Conservation (phyloP, 2,329 filamentous ascomycete genomes). For the Rhinocladiella similis region DNA sequence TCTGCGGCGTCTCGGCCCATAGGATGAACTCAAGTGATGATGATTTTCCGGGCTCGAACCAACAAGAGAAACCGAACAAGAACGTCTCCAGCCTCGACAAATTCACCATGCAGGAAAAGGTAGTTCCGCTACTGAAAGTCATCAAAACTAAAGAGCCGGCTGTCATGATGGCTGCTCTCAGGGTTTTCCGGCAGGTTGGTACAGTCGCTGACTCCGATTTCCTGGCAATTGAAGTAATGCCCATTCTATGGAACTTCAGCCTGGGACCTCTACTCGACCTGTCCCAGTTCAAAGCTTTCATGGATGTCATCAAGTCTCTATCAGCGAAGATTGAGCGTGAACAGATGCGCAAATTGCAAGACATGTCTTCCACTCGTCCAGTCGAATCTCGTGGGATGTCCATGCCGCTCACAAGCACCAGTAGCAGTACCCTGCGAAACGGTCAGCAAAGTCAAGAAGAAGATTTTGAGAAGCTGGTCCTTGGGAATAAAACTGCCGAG, state of each 20-base stretch:
- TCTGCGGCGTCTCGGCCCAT: conserved; percentile 74
- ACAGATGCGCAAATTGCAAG: conserved; percentile 83
- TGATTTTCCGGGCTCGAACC: conserved; percentile 70
- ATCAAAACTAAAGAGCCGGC: conserved; percentile 98
- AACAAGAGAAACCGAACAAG: conserved; percentile 46
- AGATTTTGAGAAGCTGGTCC: conserved; percentile 87
- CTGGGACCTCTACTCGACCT: conserved; percentile 86
- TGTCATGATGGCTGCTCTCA: conserved; percentile 91
- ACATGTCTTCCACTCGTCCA: conserved; percentile 62
- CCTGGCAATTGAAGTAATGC: conserved; percentile 85
- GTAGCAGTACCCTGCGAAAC: conserved; percentile 31
- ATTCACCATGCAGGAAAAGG: conserved; percentile 97
- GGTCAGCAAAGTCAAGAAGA: conserved; percentile 58
- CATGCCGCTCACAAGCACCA: conserved; percentile 31
- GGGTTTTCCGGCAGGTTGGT: conserved; percentile 81
- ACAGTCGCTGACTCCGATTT: conserved; percentile 83
- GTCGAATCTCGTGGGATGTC: conserved; percentile 40
- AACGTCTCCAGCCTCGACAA: conserved; percentile 86
- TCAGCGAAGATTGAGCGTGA: conserved; percentile 83
- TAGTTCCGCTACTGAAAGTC: conserved; percentile 81
- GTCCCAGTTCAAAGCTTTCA: conserved; percentile 84
- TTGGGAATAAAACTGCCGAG: conserved; percentile 61
- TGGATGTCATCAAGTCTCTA: conserved; percentile 80
- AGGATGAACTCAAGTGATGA: conserved; percentile 71
- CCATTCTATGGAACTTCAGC: conserved; percentile 87